phyloP scores from a whole-genome alignment of 2,329 filamentous ascomycete genomes.

The Talaromyces islandicus region DNA sequence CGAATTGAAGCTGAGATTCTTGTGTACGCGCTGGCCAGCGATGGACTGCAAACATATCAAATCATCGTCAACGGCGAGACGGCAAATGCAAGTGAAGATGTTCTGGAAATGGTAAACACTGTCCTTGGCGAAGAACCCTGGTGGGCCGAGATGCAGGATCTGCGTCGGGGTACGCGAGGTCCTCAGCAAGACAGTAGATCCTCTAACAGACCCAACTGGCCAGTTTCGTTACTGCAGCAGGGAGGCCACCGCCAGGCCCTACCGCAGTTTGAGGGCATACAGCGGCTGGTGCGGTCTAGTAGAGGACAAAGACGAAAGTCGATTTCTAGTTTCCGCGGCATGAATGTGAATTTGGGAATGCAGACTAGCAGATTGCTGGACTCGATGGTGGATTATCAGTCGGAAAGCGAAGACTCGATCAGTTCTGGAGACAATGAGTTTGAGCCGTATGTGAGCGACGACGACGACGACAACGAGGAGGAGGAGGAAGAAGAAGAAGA shows the following conservation, averaged over 20 bases:
- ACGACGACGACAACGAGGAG: conserved; percentile 12
- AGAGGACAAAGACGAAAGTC: conserved; percentile 42
- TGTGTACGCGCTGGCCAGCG: conserved; percentile 76
- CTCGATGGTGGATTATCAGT: conserved; percentile 51
- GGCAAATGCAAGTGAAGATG: conserved; percentile 46
- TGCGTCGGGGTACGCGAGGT: conserved; percentile 23
- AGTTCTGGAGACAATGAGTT: conserved; percentile 36
- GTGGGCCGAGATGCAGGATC: conserved; percentile 69
- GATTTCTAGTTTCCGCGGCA: conserved; percentile 40
- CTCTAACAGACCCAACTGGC: conserved; percentile 41
- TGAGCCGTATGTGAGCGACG: conserved; percentile 35
- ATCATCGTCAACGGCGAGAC: conserved; percentile 67
- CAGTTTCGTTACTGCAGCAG: conserved; percentile 48
- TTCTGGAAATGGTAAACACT: conserved; percentile 57
- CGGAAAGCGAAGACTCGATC: conserved; percentile 40
- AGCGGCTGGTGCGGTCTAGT: conserved; percentile 57
- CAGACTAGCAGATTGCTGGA: conserved; percentile 66
- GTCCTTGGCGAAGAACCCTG: conserved; percentile 67
- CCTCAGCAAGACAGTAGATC: conserved; percentile 14
- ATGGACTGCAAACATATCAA: conserved; percentile 66
- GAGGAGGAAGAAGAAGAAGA: conserved; percentile 10
- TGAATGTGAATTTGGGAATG: conserved; percentile 66
- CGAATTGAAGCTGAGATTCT: conserved; percentile 73
- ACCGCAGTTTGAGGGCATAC: conserved; percentile 50
- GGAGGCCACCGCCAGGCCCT: conserved; percentile 36